phyloP scores from a whole-genome alignment of 495 filamentous ascomycete genomes.

The Hypoxylon lenormandii region DNA sequence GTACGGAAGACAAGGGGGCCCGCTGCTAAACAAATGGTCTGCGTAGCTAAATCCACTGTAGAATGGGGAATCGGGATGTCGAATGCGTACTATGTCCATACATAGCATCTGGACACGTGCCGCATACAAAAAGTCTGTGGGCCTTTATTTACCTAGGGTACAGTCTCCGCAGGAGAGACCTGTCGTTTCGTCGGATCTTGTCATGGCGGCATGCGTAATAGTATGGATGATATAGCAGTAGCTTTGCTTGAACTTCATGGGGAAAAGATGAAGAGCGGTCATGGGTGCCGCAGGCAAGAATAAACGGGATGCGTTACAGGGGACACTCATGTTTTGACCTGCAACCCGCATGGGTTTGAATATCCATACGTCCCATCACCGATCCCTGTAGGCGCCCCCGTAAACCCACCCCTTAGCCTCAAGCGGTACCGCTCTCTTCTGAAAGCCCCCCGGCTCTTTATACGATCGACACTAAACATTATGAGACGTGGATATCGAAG shows the following conservation, averaged over 20 bases:
- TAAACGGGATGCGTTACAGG: constrained; percentile 45
- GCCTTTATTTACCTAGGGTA: background rate
- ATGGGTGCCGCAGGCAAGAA: constrained; percentile 21
- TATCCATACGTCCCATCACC: constrained; percentile 22
- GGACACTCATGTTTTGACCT: constrained; percentile 36
- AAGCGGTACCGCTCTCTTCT: background rate
- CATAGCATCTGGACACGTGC: no score
- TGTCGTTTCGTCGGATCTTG: no score
- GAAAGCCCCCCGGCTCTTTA: background rate
- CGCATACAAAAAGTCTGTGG: background rate
- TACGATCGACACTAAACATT: no score
- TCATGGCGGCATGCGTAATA: no score
- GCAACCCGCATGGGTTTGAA: constrained; percentile 18
- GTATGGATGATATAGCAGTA: background rate
- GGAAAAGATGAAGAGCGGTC: background rate
- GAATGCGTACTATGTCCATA: background rate
- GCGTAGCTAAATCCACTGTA: background rate
- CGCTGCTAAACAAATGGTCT: background rate
- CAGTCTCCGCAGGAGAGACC: no score
- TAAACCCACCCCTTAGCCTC: constrained; percentile 23
- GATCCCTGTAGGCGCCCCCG: constrained; percentile 31
- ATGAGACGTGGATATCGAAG: no score
- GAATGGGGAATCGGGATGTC: background rate
- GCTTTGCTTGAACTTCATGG: background rate
- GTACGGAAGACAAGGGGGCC: background rate